Base-by-base conservation (phyloP, 352 stramenopile species). In the Aphanomyces invadans region DNA sequence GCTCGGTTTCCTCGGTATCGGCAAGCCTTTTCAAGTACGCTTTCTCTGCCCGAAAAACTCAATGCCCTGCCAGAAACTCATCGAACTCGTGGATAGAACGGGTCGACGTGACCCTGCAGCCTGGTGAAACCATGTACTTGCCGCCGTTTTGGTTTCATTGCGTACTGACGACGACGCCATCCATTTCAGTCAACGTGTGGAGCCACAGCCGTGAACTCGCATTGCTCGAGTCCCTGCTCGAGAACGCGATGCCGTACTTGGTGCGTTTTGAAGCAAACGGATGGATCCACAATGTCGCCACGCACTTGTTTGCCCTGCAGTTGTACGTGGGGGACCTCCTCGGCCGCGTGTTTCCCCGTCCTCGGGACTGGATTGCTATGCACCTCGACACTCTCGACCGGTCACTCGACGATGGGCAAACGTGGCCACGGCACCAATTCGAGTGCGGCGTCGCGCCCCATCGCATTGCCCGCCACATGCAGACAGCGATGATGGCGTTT, bases 141-240 rank as follows among this genome's bases (percentile, higher is more conserved):
- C 67, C 67, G 33, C 67, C 67, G 5, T 70, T 70, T 28, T 71
- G 67, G 67, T 71, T 71, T 61, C 67, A 71, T 32, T 56, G 56
- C 28, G 67, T 71, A 4, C 3, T 55, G 31, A 49, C 67, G 3
- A 39, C 28, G 19, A 23, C 21, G 23, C 51, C 62, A 9, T 70
- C 60, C 3, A 29, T 69, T 17, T 70, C 60, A 5, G 36, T 71
- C 52, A 71, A 71, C 51, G 49, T 70, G n/a, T 71, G 67, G 67
- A 67, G 28, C 17, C 21, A 67, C 32, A 32, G 38, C 21, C 12
- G 19, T 4, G 60, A 67, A 25, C 17, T 67, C 4, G 2, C 11
- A 2, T 26, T 57, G 2, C 36, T 67, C 3, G 26, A 44, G 17
- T 17, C 3, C 11, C 25, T 32, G 9, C 21, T 67, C 7, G 19